A percentile compares a stretch with the other conserved stretches of the same genome.
Conservation (phyloP, 2,329 filamentous ascomycete species). For the Alternaria sp. region DNA sequence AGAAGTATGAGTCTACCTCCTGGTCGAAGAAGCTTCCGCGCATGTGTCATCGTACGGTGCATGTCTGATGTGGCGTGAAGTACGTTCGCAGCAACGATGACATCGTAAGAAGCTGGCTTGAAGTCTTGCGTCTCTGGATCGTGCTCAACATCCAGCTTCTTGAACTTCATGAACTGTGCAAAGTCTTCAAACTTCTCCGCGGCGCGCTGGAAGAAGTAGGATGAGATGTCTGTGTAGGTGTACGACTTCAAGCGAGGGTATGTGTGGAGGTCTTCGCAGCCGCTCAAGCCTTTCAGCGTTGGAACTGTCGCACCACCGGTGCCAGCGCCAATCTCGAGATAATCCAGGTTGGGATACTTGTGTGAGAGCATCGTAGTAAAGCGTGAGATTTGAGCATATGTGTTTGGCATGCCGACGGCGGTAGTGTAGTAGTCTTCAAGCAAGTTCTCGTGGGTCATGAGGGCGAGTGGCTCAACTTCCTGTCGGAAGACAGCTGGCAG, state of each 20-base stretch:
- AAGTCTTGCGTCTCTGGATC: slow-evolving; percentile 30
- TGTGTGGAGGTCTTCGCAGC: background rate
- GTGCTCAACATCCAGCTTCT: slow-evolving; percentile 27
- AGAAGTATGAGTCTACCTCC: slow-evolving; percentile 56
- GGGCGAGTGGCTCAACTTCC: slow-evolving; percentile 17
- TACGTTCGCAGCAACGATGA: slow-evolving; percentile 45
- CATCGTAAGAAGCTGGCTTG: slow-evolving; percentile 23
- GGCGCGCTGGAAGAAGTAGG: slow-evolving; percentile 26
- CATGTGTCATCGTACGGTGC: slow-evolving; percentile 26
- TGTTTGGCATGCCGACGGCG: slow-evolving; percentile 22
- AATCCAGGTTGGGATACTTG: slow-evolving; percentile 21
- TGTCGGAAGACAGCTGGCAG: slow-evolving; percentile 17
- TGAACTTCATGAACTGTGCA: slow-evolving; percentile 20
- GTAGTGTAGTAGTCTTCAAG: slow-evolving; percentile 22
- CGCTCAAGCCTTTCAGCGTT: slow-evolving; percentile 13
- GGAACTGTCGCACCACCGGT: slow-evolving; percentile 22
- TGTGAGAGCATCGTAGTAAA: slow-evolving; percentile 17
- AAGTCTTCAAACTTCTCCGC: slow-evolving; percentile 16
- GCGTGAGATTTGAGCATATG: slow-evolving; percentile 21
- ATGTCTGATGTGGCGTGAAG: slow-evolving; percentile 34
- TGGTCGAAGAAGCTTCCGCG: slow-evolving; percentile 40
- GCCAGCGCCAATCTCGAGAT: slow-evolving; percentile 25
- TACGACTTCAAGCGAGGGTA: slow-evolving; percentile 21
- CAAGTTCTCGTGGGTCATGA: slow-evolving; percentile 23
- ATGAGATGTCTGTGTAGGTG: slow-evolving; percentile 27